Conservation (phyloP, 208 protist genomes). For the Herpetomonas muscarum region DNA sequence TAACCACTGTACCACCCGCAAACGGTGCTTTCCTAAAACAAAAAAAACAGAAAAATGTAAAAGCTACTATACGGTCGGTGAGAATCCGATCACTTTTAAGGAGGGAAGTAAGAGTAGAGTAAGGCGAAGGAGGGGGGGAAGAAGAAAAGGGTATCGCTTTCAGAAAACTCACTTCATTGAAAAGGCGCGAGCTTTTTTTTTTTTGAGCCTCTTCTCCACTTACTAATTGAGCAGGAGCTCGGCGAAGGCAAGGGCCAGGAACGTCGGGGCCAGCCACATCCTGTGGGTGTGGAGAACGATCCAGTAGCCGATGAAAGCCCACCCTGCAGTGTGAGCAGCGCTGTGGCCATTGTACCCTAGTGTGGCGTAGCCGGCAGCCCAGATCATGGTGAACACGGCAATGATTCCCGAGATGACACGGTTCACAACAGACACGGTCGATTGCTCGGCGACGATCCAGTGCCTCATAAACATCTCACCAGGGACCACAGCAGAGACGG, state of each 20-base stretch:
- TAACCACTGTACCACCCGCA: too few species aligned
- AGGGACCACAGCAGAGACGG: conserved; percentile 80
- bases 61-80: too few species aligned
- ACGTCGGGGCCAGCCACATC: conserved; percentile 48
- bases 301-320: conserved; percentile 83
- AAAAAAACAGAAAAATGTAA: too few species aligned
- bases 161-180: not conserved
- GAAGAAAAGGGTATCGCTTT: conserved; percentile 4
- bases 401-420: conserved; percentile 85
- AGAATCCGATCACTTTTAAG: too few species aligned
- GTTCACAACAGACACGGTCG: conserved; percentile 80
- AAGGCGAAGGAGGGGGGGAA: conserved; percentile 1
- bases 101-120: too few species aligned
- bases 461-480: conserved; percentile 92
- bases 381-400: conserved; percentile 74
- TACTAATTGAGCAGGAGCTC: conserved; percentile 74
- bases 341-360: conserved; percentile 87
- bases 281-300: conserved; percentile 81
- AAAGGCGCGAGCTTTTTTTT: not conserved
- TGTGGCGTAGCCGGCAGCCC: conserved; percentile 76
- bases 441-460: conserved; percentile 88
- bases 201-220: not conserved
- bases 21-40: too few species aligned
- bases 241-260: conserved; percentile 34
- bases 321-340: conserved; percentile 67